A percentile compares a stretch with the other conserved stretches of the same genome.
Evolutionary conservation across 1,284 basidiomycete genomes (phyloP).

Genomic region (Dichomitus squalens): DNA sequence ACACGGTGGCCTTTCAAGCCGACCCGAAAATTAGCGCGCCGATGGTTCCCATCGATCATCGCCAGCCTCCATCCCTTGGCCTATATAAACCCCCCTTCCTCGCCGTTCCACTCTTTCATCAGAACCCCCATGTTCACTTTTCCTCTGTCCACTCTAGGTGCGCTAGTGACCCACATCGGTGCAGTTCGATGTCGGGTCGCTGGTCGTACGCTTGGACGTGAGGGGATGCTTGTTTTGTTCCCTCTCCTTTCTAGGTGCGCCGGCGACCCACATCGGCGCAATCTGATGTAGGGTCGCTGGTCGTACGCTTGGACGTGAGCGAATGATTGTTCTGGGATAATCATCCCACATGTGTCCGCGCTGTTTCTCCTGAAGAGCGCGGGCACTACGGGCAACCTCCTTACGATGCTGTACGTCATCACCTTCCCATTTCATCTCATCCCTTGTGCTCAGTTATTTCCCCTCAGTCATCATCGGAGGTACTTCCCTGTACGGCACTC

Average conservation of each 20-base stretch:
- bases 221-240: too few relatives aligned
- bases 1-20: not conserved
- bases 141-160: not conserved
- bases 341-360: not conserved
- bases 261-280: too few relatives aligned
- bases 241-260: too few relatives aligned
- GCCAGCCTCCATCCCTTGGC: not conserved
- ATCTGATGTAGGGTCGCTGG: too few relatives aligned
- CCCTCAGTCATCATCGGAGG: not conserved
- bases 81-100: not conserved
- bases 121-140: too few relatives aligned
- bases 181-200: not conserved
- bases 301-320: not conserved
- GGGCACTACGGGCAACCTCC: not conserved
- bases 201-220: too few relatives aligned
- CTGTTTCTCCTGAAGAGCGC: not conserved
- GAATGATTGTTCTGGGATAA: not conserved
- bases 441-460: not conserved
- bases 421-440: not conserved
- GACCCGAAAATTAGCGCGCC: not conserved
- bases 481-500: too few relatives aligned
- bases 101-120: not conserved
- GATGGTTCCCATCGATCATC: not conserved
- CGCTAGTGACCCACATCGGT: not conserved
- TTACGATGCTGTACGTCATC: not conserved